phyloP scores from a whole-genome alignment of 2,329 filamentous ascomycete species.

The Cladophialophora exuberans region DNA sequence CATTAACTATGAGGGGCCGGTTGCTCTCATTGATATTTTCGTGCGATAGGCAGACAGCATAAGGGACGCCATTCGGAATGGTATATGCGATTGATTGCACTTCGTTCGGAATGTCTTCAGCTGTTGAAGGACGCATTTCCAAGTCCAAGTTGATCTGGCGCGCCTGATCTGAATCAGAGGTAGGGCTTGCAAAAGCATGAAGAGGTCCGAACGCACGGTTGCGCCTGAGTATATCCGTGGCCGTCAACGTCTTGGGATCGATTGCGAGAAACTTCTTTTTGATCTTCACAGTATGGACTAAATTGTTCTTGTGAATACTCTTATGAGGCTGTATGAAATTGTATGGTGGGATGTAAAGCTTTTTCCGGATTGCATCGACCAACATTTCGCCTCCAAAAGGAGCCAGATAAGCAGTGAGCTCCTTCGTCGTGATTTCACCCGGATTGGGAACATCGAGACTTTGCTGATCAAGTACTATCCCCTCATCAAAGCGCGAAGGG shows the following conservation, averaged over 20 bases:
- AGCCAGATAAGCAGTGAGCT: slow-evolving; percentile 61
- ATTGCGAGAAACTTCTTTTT: slow-evolving; percentile 65
- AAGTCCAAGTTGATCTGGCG: slow-evolving; percentile 24
- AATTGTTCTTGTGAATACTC: slow-evolving; percentile 3
- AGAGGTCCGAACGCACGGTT: slow-evolving; percentile 29
- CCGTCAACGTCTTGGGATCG: slow-evolving; percentile 59
- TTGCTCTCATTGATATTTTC: slow-evolving; percentile 37
- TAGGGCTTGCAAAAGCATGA: slow-evolving; percentile 2
- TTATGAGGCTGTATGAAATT: slow-evolving; percentile 38
- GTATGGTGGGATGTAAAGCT: slow-evolving; percentile 68
- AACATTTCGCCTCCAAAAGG: slow-evolving; percentile 72
- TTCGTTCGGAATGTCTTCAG: slow-evolving; percentile 21
- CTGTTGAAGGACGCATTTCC: slow-evolving; percentile 16
- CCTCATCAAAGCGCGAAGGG: slow-evolving; percentile 74
- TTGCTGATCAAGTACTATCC: slow-evolving; percentile 69
- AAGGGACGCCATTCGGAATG: slow-evolving; percentile 38
- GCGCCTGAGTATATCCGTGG: slow-evolving; percentile 56
- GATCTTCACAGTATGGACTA: slow-evolving; percentile 72
- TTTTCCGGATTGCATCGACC: slow-evolving; percentile 63
- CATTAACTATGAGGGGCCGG: slow-evolving; percentile 44
- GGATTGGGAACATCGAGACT: slow-evolving; percentile 59
- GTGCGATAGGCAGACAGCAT: slow-evolving; percentile 41
- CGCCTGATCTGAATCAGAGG: background rate
- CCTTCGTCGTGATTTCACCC: slow-evolving; percentile 57
- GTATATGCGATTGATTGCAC: slow-evolving; percentile 5